Conservation (phyloP, 1,284 basidiomycete species). For the Kalmanozyma brasiliensis region DNA sequence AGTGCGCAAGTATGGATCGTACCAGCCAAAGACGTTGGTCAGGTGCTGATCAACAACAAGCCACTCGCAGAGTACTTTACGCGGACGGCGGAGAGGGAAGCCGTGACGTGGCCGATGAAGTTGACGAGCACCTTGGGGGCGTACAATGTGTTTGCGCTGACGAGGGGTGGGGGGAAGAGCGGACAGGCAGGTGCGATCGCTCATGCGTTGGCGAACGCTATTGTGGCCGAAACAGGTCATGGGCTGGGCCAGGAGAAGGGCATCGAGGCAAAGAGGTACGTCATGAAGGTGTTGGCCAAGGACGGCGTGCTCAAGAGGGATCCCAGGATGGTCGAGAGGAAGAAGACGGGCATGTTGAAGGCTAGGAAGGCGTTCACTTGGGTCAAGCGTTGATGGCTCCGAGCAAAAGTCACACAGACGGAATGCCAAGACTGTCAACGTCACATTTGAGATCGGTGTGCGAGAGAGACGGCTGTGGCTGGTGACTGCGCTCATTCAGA, state of each 20-base stretch:
- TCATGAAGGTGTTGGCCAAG: constrained; percentile 76
- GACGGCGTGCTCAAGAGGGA: constrained; percentile 89
- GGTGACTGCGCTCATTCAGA: too few relatives aligned
- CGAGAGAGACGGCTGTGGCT: too few relatives aligned
- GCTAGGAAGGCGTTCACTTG: constrained; percentile 82
- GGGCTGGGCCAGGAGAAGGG: constrained; percentile 54
- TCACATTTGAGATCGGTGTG: too few relatives aligned
- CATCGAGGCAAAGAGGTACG: constrained; percentile 37
- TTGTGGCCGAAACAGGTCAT: constrained; percentile 68
- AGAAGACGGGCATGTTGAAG: constrained; percentile 92
- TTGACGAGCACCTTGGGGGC: constrained; percentile 85
- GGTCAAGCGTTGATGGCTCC: constrained; percentile 97
- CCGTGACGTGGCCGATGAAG: constrained; percentile 82
- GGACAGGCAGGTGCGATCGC: constrained; percentile 92
- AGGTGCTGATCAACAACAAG: constrained; percentile 84
- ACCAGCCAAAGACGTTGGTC: constrained; percentile 72
- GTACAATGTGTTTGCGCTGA: constrained; percentile 91
- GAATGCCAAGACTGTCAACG: too few relatives aligned
- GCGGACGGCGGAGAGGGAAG: constrained; percentile 80
- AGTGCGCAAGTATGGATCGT: constrained; percentile 85
- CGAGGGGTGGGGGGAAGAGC: constrained; percentile 86
- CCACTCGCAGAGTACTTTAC: constrained; percentile 83
- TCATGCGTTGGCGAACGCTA: constrained; percentile 83
- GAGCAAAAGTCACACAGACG: too few relatives aligned
- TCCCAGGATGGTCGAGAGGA: constrained; percentile 96